Base-by-base conservation (phyloP, 306 rosid species). In the Carpinus fangiana region DNA sequence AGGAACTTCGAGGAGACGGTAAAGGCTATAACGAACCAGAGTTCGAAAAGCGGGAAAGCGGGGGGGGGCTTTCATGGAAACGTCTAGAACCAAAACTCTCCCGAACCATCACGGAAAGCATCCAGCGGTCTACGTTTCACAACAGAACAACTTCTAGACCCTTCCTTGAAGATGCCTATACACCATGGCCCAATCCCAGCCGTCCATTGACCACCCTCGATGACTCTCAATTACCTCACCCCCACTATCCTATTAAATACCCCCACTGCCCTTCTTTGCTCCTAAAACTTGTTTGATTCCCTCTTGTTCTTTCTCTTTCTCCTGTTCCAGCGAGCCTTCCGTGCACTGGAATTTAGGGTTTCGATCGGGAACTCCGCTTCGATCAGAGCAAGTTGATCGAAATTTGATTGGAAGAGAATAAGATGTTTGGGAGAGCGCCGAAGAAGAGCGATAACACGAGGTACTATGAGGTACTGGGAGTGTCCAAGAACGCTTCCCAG, bases 401-500 rank as follows among this genome's bases (percentile, higher is more conserved):
- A 23, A 2, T 72, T 65, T 70, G 26, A 13, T 48, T 68, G 76
- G 65, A 17, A 0, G 21, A 53, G 7, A 86, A 23, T 23, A 23
- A 50, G 81, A 93, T 93, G 98, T 93, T 90, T 47, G 91, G 94
- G 31, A 90, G 94, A 34, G 87, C 88, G 17, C 88, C 93, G 31
- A 90, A 90, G 93, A 90, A 90, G 81, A 91, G 94, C 73, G 86
- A 93, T 6, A 88, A 80, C 88, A 87, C 90, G 13, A 86, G 86
- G 84, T 90, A 90, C 87, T 93, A 90, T 26, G 96, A 93, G 77
- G 68, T 89, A 76, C 75, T 93, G 16, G 97, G 97, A 51, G 93
- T 93, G 5, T 85, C 96, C 16, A 86, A 90, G 80, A 89, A 43
- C 80, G 94, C 98, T 66, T 84, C 96, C 1, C 93, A 77, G 73